These are phyloP conservation scores for Plasmopara viticola DNA, from an alignment of 352 stramenopile genomes.

Conservation along the genomic window DNA sequence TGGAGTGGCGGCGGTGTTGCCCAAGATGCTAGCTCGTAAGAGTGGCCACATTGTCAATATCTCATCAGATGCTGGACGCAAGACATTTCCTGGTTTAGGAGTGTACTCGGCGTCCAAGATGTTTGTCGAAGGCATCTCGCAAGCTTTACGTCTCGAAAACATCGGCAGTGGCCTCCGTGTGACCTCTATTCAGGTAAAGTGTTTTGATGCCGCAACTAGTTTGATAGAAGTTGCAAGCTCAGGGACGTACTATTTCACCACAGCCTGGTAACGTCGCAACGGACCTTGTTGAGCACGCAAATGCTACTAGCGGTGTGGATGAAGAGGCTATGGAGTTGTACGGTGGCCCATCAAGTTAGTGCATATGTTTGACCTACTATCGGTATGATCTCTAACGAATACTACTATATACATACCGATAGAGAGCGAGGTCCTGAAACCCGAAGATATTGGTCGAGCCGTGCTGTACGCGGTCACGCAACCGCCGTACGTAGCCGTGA, in stretches of 20 bases:
- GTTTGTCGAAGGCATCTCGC: slow-evolving; percentile 88
- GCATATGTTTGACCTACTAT: slow-evolving; percentile 6
- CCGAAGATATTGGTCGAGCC: slow-evolving; percentile 76
- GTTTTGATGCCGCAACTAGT: not conserved
- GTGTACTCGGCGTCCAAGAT: slow-evolving; percentile 90
- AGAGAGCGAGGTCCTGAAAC: slow-evolving; percentile 75
- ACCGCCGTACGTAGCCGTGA: slow-evolving; percentile 83
- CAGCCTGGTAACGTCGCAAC: slow-evolving; percentile 88
- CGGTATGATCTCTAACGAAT: slow-evolving; percentile 12
- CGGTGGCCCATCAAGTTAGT: slow-evolving; percentile 39
- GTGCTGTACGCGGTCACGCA: slow-evolving; percentile 86
- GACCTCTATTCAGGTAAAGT: slow-evolving; percentile 69
- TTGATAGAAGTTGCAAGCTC: not conserved
- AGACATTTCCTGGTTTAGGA: slow-evolving; percentile 76
- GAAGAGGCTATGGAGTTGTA: slow-evolving; percentile 75
- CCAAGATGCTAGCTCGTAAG: slow-evolving; percentile 70
- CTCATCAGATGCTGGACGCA: slow-evolving; percentile 77
- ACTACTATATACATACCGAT: slow-evolving; percentile 1
- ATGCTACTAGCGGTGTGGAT: slow-evolving; percentile 57
- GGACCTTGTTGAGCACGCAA: slow-evolving; percentile 85
- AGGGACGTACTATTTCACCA: not conserved
- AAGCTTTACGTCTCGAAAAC: slow-evolving; percentile 82
- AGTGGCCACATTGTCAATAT: slow-evolving; percentile 83
- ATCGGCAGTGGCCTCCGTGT: slow-evolving; percentile 81
- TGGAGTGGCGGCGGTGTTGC: slow-evolving; percentile 69